A percentile compares a stretch with the other conserved stretches of the same genome.
Evolutionary conservation across 352 stramenopile species (phyloP).

Genomic region (Nothophytophthora sp.): DNA sequence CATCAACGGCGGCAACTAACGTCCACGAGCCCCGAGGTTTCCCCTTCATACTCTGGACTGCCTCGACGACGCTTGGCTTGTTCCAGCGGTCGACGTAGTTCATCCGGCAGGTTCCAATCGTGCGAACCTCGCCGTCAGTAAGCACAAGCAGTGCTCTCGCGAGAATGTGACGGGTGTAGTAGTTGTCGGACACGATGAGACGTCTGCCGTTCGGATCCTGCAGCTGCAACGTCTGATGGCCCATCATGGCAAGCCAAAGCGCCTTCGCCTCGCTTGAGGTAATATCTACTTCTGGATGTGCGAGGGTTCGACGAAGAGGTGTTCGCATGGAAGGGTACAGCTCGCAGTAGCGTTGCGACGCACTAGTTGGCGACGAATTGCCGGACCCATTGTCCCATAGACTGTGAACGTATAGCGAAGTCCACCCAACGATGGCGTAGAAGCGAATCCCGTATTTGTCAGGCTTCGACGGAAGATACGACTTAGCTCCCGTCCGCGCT

Average conservation of each 20-base stretch:
- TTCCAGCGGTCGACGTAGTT: conserved; percentile 1
- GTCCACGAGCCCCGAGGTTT: not conserved
- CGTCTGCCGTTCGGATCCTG: not conserved
- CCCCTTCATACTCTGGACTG: not conserved
- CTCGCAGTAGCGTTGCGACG: not conserved
- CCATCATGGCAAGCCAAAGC: not conserved
- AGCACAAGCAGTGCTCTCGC: not conserved
- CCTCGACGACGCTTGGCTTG: not conserved
- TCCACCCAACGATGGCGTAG: conserved; percentile 2
- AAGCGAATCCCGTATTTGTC: conserved; percentile 5
- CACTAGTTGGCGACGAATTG: not conserved
- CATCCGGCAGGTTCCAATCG: conserved; percentile 1
- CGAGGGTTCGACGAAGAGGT: not conserved
- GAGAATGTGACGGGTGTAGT: not conserved
- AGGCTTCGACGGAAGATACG: conserved; percentile 1
- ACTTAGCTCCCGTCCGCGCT: not conserved
- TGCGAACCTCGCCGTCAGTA: not conserved
- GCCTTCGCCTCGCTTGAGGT: not conserved
- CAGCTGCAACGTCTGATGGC: not conserved
- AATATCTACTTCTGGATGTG: not conserved
- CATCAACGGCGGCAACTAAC: not conserved
- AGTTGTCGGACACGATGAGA: not conserved
- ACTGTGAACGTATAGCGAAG: not conserved
- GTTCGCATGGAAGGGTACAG: not conserved
- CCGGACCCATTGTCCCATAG: not conserved